Conservation (phyloP, 768 basidiomycete species). For the Mycena indigotica region DNA sequence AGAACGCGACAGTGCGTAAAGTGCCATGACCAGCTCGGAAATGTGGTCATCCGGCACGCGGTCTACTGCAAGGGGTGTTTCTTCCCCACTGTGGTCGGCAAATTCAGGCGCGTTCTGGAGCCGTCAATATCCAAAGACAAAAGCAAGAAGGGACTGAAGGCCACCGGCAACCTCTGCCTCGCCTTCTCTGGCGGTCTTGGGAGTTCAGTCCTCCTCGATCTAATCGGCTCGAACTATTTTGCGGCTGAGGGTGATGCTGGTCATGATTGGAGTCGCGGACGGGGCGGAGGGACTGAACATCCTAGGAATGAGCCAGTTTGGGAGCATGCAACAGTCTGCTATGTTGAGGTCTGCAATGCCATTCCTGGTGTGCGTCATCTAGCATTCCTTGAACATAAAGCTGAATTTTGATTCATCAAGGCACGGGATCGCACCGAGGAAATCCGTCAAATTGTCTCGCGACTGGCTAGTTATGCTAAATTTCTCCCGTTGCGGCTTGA, state of each 20-base stretch:
- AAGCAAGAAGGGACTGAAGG: conserved; percentile 61
- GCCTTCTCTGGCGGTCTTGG: conserved; percentile 81
- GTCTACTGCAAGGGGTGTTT: conserved; percentile 89
- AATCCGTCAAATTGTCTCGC: conserved; percentile 45
- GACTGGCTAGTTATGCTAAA: conserved; percentile 50
- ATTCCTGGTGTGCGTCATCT: conserved; percentile 57
- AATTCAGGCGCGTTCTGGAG: conserved; percentile 68
- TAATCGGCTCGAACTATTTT: conserved; percentile 65
- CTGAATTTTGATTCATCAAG: conserved; percentile 40
- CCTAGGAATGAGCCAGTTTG: conserved; percentile 65
- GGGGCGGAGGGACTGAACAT: conserved; percentile 61
- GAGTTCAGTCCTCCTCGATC: conserved; percentile 71
- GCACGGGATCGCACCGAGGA: conserved; percentile 57
- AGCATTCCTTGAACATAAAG: background rate
- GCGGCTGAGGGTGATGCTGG: conserved; percentile 29
- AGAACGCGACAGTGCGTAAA: conserved; percentile 70
- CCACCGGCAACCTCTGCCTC: conserved; percentile 67
- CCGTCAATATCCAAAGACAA: conserved; percentile 64
- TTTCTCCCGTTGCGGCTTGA: conserved; percentile 69
- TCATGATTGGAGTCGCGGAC: conserved; percentile 30
- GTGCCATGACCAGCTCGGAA: conserved; percentile 67
- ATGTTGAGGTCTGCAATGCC: conserved; percentile 68
- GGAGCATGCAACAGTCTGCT: conserved; percentile 64
- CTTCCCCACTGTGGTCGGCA: conserved; percentile 57
- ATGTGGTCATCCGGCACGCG: conserved; percentile 74